Evolutionary conservation across 805 yeast species (phyloP), one percentile per base, ranked within the genome.

Genomic region (Ogataea ramenticola): DNA sequence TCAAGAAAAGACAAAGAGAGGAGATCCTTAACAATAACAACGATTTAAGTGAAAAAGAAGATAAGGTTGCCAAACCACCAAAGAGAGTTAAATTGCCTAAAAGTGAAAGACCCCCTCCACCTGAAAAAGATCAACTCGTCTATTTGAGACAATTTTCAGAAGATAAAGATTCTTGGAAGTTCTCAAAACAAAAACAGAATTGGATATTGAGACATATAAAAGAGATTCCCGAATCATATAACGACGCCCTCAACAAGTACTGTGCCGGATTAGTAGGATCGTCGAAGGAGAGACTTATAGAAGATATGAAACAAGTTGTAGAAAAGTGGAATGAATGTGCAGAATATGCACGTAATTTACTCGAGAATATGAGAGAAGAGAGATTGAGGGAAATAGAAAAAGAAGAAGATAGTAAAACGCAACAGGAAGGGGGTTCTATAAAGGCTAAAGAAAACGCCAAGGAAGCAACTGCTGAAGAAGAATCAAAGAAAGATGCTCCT

Each of bases 111-210:
- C 68, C 70, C 1, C 81, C 87, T 1, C 85, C 88, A 1, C 89
- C 88, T 30, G 91, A 82, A 50, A 79, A 75, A 49, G 95, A 86
- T 54, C 93, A 86, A 58, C 67, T 82, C 31, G 75, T 66, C 0
- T 86, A 86, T 56, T 62, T 86, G 52, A 71, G 75, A 45, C 80
- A 74, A 43, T 86, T 71, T 54, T 58, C 65, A 4, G 70, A 72
- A 12, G 86, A 82, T 49, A 66, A 62, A 46, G 76, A 65, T 0
- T 69, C 72, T 46, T 86, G 95, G 95, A 86, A 86, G 66, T 86
- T 86, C 60, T 81, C 88, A 46, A 86, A 86, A 55, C 90, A 82
- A 67, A 86, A 86, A 50, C 95, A 86, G 62, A 86, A 86, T 57
- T 86, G 95, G 95, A 71, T 86, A 36, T 64, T 86, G 49, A 80